Percentiles rank a stretch among this genome's conserved stretches.
phyloP scores from a whole-genome alignment of 805 yeast species.

The Debaryomyces maramus region DNA sequence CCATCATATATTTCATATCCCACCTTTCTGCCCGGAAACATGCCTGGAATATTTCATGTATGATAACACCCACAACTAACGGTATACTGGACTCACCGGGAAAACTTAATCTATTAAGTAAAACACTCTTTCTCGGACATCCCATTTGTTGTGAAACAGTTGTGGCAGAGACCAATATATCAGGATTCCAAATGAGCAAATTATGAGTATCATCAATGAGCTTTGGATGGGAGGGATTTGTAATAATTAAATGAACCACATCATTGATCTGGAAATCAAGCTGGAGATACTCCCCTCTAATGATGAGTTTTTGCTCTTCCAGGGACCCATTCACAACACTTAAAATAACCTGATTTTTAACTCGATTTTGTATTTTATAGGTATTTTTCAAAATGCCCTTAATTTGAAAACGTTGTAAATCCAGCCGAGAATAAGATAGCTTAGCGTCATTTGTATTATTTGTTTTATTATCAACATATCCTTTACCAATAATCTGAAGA shows the following conservation, averaged over 20 bases:
- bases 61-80: constrained; percentile 75
- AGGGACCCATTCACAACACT: constrained; percentile 46
- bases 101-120: constrained; percentile 54
- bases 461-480: background rate
- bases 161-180: constrained; percentile 77
- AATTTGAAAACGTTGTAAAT: constrained; percentile 52
- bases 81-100: constrained; percentile 68
- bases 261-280: constrained; percentile 52
- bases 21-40: constrained; percentile 45
- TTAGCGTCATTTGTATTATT: constrained; percentile 24
- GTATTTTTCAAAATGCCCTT: constrained; percentile 26
- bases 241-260: constrained; percentile 61
- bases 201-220: constrained; percentile 58
- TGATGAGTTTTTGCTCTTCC: constrained; percentile 40
- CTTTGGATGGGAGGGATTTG: constrained; percentile 34
- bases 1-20: constrained; percentile 36
- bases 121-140: constrained; percentile 71
- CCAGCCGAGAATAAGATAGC: constrained; percentile 45
- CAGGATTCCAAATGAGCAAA: constrained; percentile 82
- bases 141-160: constrained; percentile 70
- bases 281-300: constrained; percentile 62
- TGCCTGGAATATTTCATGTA: constrained; percentile 72
- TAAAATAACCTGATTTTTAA: constrained; percentile 52
- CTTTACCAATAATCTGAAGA: constrained; percentile 4
- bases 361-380: constrained; percentile 28